Base-by-base conservation (phyloP, 768 basidiomycete species). In the Coprinellus micaceus region DNA sequence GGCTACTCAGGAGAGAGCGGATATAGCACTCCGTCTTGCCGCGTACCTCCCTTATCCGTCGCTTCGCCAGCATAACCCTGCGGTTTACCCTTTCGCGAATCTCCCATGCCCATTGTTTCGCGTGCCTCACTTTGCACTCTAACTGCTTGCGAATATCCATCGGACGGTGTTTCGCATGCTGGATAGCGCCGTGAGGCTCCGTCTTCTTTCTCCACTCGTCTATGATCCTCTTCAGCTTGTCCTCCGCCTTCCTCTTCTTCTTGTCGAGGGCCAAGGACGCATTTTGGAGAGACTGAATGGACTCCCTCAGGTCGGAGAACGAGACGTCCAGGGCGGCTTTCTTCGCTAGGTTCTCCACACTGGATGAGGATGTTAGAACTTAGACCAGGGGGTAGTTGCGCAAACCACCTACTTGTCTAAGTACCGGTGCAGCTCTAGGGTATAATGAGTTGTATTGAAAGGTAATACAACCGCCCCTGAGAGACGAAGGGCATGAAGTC, bases 401-500 rank as follows among this genome's bases (percentile, higher is more conserved):
- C n/a, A n/a, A n/a, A n/a, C n/a, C n/a, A n/a, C 78, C 62, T 60
- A 88, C 86, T 72, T 76, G 33, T 78, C 73, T 10, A 86, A 74
- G 63, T 89, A 89, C 17, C 73, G 69, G 43, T 74, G 70, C 15
- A 89, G 71, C 64, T 88, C 84, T 17, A 79, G 58, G 5, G 86
- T 72, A 64, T 90, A 90, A 50, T 89, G 84, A 0, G 88, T 89
- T 15, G 86, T 85, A 63, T 90, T 89, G 54, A 89, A 67, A 1
- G 89, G 88, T 6, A 91, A 67, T 21, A 88, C 67, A 50, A 86
- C 73, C 21, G 81, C 77, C 60, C 87, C 82, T 0, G 80, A 73
- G 15, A 89, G 59, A 19, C 85, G 76, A 19, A 90, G 74, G 5
- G 77, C 67, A 60, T 84, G 67, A n/a, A 89, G 69, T 45, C 88